phyloP scores from a whole-genome alignment of 768 basidiomycete genomes.

The Termitomyces sp. region DNA sequence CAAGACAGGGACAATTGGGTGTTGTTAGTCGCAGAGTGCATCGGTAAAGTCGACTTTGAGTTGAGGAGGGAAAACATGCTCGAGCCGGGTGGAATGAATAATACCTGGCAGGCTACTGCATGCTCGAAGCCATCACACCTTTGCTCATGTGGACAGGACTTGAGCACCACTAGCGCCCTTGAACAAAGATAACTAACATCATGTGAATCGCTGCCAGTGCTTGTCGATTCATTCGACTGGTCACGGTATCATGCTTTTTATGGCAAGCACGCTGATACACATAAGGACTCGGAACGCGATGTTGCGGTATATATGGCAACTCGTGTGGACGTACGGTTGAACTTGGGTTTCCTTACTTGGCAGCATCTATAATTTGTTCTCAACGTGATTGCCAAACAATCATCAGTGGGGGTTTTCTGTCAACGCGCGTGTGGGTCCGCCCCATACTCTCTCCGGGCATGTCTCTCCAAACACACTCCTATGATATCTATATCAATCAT shows the following conservation, averaged over 20 bases:
- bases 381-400: background rate
- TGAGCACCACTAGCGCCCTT: too few relatives aligned
- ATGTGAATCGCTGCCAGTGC: background rate
- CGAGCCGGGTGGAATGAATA: too few relatives aligned
- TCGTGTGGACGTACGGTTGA: background rate
- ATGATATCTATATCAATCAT: background rate
- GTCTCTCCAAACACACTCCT: background rate
- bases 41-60: too few relatives aligned
- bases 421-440: background rate
- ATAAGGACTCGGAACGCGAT: background rate
- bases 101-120: too few relatives aligned
- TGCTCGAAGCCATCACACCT: too few relatives aligned
- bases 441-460: background rate
- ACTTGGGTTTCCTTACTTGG: background rate
- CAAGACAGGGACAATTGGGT: too few relatives aligned
- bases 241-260: background rate
- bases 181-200: background rate
- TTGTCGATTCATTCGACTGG: background rate
- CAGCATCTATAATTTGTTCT: background rate
- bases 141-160: too few relatives aligned
- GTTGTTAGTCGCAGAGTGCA: too few relatives aligned
- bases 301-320: background rate
- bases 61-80: too few relatives aligned
- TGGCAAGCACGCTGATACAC: background rate
- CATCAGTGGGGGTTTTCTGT: too few relatives aligned